Evolutionary conservation across 2,329 filamentous ascomycete species (phyloP), one percentile per base, ranked within the genome.

Genomic region (Talaromyces sp.): DNA sequence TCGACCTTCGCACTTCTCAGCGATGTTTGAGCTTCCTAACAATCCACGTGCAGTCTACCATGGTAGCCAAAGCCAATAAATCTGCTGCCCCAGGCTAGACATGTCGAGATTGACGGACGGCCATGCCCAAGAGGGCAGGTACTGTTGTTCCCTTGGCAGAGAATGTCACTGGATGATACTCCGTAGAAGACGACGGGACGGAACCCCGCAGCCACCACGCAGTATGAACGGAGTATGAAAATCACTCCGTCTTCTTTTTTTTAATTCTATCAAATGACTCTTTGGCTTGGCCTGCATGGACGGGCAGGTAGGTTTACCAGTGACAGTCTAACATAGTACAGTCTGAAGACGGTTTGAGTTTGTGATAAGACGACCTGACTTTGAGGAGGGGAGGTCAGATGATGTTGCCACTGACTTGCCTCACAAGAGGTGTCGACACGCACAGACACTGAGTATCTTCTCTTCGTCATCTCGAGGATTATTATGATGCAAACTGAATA

Each of bases 81-180:
- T 11, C 16, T 27, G 24, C 16, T 50, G 11, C 5, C 19, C 33
- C 16, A 33, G 3, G 27, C 49, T 33, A 33, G 27, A 35, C 49
- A 33, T 7, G 16, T 14, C 24, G 14, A 24, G 52, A 56, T 56
- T 59, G 27, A 14, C 56, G 19, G 37, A 11, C 31, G 33, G 22
- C 16, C 37, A 43, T 43, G 10, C 56, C 37, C 37, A 59, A n/a
- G 13, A 59, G 22, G 56, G 56, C 39, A 59, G 56, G 56, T 59
- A 41, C 35, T 24, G 16, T 43, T 24, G 16, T 43, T 22, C 39
- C n/a, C 22, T 45, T 39, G 37, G 35, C 9, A 11, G 9, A 37
- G 35, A 13, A 10, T 13, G 9, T 10, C 10, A 43, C 8, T 27
- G 33, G 19, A 19, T 4, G 54, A 41, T 43, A 27, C 1, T n/a